Base-by-base conservation (phyloP, 805 yeast species). In the Wickerhamiella domercqiae region DNA sequence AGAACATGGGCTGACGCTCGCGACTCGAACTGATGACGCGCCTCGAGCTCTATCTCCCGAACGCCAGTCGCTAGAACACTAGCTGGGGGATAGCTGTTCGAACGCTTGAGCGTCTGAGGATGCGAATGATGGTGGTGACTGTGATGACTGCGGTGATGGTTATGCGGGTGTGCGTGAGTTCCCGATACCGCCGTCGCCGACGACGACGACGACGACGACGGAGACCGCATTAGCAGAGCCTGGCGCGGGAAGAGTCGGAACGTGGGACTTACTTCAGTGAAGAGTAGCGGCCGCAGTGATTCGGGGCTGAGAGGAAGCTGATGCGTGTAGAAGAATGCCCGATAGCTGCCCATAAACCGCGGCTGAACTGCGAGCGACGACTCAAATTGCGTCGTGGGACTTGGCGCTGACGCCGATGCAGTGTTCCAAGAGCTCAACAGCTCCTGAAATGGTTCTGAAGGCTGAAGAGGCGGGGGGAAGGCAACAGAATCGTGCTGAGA, bases 351-450 rank as follows among this genome's bases (percentile, higher is more conserved):
- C 17, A 61, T 51, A 15, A 62, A 52, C 2, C 77, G 71, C 0
- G 86, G 78, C 49, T 87, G 94, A 29, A 67, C 59, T 0, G 53
- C 48, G 37, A 79, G 58, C 11, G 94, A 82, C 20, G 42, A 39
- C 14, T 39, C 33, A 15, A 32, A 26, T 9, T 39, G 14, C 28
- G 29, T 29, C 31, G 35, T 16, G 39, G n/a, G 33, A 32, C 33
- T 32, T 34, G 49, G 34, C 24, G 45, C 37, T 15, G 36, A 13
- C 7, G 16, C 29, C 7, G 29, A 16, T 15, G 37, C 28, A 19
- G 33, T 42, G 42, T 69, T 53, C 32, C 64, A 63, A 86, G 37
- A 18, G 15, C 13, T 22, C 26, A 50, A 37, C 36, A 44, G 35
- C 28, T 25, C 36, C 24, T 48, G 50, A 29, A 38, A 38, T 28